phyloP scores from a whole-genome alignment of 139 green algal species.

The Tetratostichococcus sp. region DNA sequence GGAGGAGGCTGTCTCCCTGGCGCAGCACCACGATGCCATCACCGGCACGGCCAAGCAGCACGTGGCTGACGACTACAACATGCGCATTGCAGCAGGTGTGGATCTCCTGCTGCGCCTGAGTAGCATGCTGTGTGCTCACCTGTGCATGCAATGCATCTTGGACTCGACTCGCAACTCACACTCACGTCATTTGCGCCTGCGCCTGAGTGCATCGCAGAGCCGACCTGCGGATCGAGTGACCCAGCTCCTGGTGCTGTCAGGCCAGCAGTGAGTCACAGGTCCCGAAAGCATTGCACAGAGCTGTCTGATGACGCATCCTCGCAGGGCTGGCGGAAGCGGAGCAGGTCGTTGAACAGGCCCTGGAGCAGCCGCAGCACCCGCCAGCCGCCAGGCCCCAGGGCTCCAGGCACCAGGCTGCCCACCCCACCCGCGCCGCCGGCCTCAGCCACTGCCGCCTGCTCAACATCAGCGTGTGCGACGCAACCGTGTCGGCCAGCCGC shows the following conservation, averaged over 20 bases:
- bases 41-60: constrained; percentile 83
- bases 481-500: constrained; percentile 32
- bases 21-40: constrained; percentile 85
- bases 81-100: constrained; percentile 37
- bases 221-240: no score
- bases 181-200: no score
- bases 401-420: background rate
- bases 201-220: no score
- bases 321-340: constrained; percentile 30
- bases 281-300: no score
- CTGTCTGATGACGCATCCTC: background rate
- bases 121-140: background rate
- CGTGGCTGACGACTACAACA: constrained; percentile 78
- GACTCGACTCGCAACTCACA: no score
- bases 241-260: no score
- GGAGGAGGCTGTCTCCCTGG: constrained; percentile 59
- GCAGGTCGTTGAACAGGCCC: constrained; percentile 14
- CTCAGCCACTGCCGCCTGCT: constrained; percentile 38
- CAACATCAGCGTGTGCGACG: constrained; percentile 58
- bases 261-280: no score
- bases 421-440: background rate
- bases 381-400: no score
- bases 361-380: constrained; percentile 17
- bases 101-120: background rate
- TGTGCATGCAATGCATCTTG: background rate